Base-by-base conservation (phyloP, 2,329 filamentous ascomycete species). In the Trematosphaeria pertusa region DNA sequence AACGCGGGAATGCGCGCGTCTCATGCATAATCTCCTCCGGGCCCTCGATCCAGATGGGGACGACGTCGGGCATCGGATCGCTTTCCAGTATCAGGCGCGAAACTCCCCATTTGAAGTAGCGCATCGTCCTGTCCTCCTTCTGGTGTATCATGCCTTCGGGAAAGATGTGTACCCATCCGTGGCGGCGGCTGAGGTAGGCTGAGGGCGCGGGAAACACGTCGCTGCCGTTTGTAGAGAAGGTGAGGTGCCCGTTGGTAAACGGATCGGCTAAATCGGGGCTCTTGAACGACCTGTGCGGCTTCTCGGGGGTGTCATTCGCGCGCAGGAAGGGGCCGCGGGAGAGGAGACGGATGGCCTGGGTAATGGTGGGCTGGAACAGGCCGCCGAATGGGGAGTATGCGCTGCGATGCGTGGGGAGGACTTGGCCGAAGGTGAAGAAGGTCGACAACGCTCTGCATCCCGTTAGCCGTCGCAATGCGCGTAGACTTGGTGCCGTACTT, bases 101-200 rank as follows among this genome's bases (percentile, higher is more conserved):
- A 1, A 97, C 81, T 1, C 94, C 94, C 94, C 94, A 99, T 77
- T 96, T 97, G 83, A 97, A 97, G 75, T 99, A 99, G 21, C 94
- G 88, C 79, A 97, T 87, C 6, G 87, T 84, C 61, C 86, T 85
- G 32, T 85, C 78, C 1, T 87, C 82, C 57, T 91, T 86, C 74
- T 99, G 94, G 72, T 97, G 92, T 35, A 96, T 91, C 71, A 89
- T 91, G 37, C 91, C 94, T 74, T 99, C 94, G 10, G 94, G 94
- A 71, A 97, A 97, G 43, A 97, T 87, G 72, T 99, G 94, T 3
- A 99, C 78, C 94, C 94, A 99, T 34, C 85, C 84, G 70, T 89
- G 82, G 35, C 84, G 84, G 61, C 91, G 86, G 54, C 75, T 80
- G 2, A 83, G 71, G 68, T 88, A 92, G 37, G 85, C 82, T 1